A percentile compares a stretch with the other conserved stretches of the same genome.
Conservation (phyloP, 768 basidiomycete genomes). For the Mycena polygramma region DNA sequence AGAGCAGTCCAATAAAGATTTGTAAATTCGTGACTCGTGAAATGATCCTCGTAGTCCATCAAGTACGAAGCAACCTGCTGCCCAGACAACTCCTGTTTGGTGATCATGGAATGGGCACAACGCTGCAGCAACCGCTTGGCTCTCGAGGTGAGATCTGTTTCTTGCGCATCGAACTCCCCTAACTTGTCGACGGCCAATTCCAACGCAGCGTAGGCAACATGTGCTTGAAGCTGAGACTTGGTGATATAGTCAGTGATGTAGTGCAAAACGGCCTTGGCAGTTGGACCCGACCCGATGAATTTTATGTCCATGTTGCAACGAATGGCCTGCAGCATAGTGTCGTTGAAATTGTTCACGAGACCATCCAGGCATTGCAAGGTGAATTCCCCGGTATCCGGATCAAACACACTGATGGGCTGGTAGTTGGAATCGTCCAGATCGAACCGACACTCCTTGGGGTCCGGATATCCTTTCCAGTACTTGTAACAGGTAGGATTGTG, state of each 20-base stretch:
- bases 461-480: background rate
- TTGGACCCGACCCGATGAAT: conserved; percentile 44
- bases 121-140: conserved; percentile 41
- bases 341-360: conserved; percentile 22
- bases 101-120: too few species aligned
- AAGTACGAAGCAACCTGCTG: too few species aligned
- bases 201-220: conserved; percentile 34
- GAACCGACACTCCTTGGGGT: background rate
- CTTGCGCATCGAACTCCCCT: conserved; percentile 18
- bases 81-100: too few species aligned
- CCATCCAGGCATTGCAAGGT: conserved; percentile 7
- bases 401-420: background rate
- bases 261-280: conserved; percentile 44
- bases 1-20: conserved; percentile 28
- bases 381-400: background rate
- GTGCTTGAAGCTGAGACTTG: conserved; percentile 39
- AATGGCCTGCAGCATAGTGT: conserved; percentile 9
- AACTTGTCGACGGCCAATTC: conserved; percentile 32
- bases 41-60: too few species aligned
- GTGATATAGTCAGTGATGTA: conserved; percentile 52
- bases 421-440: background rate
- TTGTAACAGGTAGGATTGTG: background rate
- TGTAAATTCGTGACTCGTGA: conserved; percentile 27
- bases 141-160: background rate
- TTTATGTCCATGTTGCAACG: conserved; percentile 20